These are phyloP conservation scores for Collybia nuda DNA, from an alignment of 768 basidiomycete species.

Conservation along the genomic window DNA sequence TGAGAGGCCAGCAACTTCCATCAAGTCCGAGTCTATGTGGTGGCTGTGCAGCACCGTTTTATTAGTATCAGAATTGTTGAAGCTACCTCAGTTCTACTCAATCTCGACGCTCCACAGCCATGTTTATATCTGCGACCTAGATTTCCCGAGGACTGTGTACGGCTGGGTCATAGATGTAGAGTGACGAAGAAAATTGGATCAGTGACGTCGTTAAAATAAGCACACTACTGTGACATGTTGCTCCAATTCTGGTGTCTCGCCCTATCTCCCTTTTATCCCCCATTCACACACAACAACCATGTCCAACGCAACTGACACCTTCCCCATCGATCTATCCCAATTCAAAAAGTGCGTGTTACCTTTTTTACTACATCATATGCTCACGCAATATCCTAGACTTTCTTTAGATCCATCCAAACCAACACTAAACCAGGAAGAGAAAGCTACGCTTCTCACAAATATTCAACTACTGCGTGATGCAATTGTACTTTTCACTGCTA, in stretches of 20 bases:
- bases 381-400: constrained; percentile 41
- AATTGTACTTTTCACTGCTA: constrained; percentile 84
- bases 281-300: constrained; percentile 15
- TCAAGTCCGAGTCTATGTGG: too few species aligned
- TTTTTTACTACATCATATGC: background rate
- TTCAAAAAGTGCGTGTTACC: constrained; percentile 61
- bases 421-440: constrained; percentile 63
- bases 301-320: constrained; percentile 37
- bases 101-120: too few species aligned
- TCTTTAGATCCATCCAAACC: constrained; percentile 70
- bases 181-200: too few species aligned
- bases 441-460: constrained; percentile 57
- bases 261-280: constrained; percentile 3
- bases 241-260: background rate
- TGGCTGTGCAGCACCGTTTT: too few species aligned
- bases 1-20: too few species aligned
- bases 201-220: background rate
- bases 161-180: too few species aligned
- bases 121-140: too few species aligned
- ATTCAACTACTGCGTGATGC: constrained; percentile 83
- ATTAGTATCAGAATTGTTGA: too few species aligned
- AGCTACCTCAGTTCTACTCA: too few species aligned
- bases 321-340: constrained; percentile 77
- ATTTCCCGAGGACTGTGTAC: too few species aligned
- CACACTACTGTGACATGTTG: too few species aligned